Base-by-base conservation (phyloP, 768 basidiomycete species). In the Gautieria morchelliformis region DNA sequence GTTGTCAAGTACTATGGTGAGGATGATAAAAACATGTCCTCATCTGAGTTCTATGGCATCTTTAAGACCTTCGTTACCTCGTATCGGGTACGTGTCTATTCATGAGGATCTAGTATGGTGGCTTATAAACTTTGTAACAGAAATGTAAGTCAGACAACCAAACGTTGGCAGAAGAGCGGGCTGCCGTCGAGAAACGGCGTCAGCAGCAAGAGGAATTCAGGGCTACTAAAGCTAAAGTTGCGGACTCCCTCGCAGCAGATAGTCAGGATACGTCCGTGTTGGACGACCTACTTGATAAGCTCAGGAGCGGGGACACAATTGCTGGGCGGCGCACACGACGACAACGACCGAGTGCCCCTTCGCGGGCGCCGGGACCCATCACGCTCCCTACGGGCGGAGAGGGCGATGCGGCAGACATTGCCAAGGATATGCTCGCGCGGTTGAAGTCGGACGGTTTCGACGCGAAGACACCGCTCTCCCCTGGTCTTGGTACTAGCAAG, bases 11-110 rank as follows among this genome's bases (percentile, higher is more conserved):
- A 92, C 66, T 99, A 89, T 66, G 93, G 94, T 11, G 96, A 99
- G 70, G 94, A 96, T 40, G 86, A 90, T 63, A 89, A 86, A 69
- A 87, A 75, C 60, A 84, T 87, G 81, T 72, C 85, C 49, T 91
- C 93, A 0, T 78, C 87, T 3, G 95, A 97, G 65, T 99, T 98
- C 74, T 99, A 92, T 71, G 92, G 84, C 12, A 85, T 95, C 63
- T 97, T 98, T 81, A 93, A 96, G 73, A 96, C 91, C 1, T 99
- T 99, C 64, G 81, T 94, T 27, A 94, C 87, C 0, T 95, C 93
- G 2, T 99, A 94, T 71, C 85, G 77, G 78, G 89, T 89, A 61
- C 58, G 76, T 67, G 32, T 40, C 20, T 41, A 33, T 40, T 56
- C 7, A 33, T 56, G 19, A 17, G 35, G n/a, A 11, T 50, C 20